Conservation (phyloP, 2,329 filamentous ascomycete species). For the Epichloe bromicola region DNA sequence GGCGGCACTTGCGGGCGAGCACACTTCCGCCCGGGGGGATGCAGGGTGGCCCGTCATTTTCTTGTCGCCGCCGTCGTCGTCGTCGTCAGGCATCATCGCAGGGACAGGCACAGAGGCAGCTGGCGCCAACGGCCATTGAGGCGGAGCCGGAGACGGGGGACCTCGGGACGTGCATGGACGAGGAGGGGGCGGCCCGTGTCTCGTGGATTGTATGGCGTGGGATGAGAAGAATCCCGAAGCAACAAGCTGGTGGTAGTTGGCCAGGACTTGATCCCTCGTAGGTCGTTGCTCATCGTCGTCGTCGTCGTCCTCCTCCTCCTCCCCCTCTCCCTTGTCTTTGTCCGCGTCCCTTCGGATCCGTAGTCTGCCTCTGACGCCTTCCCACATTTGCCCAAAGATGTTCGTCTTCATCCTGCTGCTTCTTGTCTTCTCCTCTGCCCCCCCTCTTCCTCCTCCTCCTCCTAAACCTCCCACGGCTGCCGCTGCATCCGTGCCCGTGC, state of each 20-base stretch:
- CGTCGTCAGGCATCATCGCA: background rate
- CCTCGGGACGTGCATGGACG: constrained; percentile 1
- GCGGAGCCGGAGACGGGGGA: constrained; percentile 3
- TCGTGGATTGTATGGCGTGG: constrained; percentile 44
- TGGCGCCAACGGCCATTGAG: constrained; percentile 16
- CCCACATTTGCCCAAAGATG: constrained; percentile 26
- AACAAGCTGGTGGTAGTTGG: constrained; percentile 43
- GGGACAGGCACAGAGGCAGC: background rate
- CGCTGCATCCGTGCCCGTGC: background rate
- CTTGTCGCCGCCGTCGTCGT: no score
- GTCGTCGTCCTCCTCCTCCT: background rate
- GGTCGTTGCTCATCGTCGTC: constrained; percentile 17
- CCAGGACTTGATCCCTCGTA: constrained; percentile 37
- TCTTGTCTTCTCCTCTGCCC: background rate
- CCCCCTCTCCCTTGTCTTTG: constrained; percentile 7
- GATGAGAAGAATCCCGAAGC: constrained; percentile 45
- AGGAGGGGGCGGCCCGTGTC: constrained; percentile 12
- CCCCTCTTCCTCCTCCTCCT: background rate
- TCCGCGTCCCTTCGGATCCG: constrained; percentile 17
- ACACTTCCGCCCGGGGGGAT: constrained; percentile 8
- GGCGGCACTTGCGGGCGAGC: constrained; percentile 19
- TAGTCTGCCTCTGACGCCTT: constrained; percentile 22
- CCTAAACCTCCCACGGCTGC: background rate
- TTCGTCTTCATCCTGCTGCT: constrained; percentile 14
- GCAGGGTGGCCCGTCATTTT: no score